Base-by-base conservation (phyloP, 108 stramenopile species). In the Epipyxis sp. region DNA sequence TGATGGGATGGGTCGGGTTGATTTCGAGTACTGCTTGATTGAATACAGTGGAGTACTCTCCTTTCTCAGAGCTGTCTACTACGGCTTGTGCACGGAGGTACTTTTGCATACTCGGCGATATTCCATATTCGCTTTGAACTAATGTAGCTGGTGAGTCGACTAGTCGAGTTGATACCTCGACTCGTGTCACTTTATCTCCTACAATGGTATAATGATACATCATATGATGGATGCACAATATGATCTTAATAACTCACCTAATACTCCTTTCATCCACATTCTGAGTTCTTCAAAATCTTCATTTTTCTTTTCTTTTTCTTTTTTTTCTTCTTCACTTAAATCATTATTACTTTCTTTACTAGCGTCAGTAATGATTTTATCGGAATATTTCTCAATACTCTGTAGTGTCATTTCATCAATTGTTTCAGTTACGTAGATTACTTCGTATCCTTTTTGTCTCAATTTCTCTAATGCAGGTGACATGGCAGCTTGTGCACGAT, bases 401-500 rank as follows among this genome's bases (percentile, higher is more conserved):
- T 98, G 95, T 80, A 95, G 85, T 85, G 93, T 91, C 83, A 97
- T 93, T 86, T 98, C 97, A 80, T 97, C 96, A 68, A 98, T 88
- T 0, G 98, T 93, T 78, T 98, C 98, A 37, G 93, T 91, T 67
- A 94, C 86, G 77, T 91, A 91, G 42, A 97, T 84, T 6, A 97
- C 95, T 65, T 97, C 96, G 84, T 89, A 95, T 44, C 93, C 96
- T 32, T 90, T 84, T 54, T 88, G 82, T 40, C 79, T 86, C 1
- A 94, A 88, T 80, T 94, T 93, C 79, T 97, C 96, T 44, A 96
- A 83, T 50, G 92, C 94, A 3, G 97, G 97, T 34, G 88, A 91
- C 89, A 91, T 92, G 32, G 37, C 77, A 59, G 40, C 90, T 68
- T 84, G 83, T 50, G 86, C 86, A 81, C 84, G 91, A 44, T 93